Conservation (phyloP, 2,329 filamentous ascomycete species). For the Pseudogymnoascus sp. region DNA sequence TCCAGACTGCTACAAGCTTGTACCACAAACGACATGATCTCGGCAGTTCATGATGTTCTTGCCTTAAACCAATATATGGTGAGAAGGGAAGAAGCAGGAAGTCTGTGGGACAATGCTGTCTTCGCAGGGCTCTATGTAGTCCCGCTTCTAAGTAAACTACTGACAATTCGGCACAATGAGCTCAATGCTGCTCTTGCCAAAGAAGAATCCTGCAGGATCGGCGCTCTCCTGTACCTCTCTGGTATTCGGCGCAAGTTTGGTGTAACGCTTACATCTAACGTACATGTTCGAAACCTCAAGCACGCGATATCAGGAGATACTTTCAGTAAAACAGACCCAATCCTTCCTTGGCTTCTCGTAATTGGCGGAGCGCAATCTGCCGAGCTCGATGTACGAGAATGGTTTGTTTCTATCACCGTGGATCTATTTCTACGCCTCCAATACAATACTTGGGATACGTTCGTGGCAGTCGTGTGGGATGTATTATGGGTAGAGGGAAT, state of each 20-base stretch:
- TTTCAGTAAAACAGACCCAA: not conserved
- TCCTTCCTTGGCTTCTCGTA: conserved; percentile 11
- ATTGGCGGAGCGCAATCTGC: conserved; percentile 9
- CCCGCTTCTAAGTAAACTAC: conserved; percentile 11
- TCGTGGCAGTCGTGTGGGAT: not conserved
- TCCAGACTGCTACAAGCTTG: not conserved
- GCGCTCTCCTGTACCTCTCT: conserved; percentile 11
- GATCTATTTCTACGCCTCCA: not conserved
- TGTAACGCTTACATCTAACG: not conserved
- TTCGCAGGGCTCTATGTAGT: conserved; percentile 13
- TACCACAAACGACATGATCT: not conserved
- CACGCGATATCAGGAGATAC: not conserved
- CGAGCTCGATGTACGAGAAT: not conserved
- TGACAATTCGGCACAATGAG: not conserved
- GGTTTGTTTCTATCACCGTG: conserved; percentile 8
- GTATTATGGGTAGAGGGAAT: conserved; percentile 13
- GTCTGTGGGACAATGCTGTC: conserved; percentile 12
- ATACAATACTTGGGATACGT: conserved; percentile 7
- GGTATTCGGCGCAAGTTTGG: conserved; percentile 11
- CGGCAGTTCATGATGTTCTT: not conserved
- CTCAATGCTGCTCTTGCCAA: not conserved
- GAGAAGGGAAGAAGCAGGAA: not conserved
- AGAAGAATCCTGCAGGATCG: conserved; percentile 4
- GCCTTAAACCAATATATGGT: conserved; percentile 10
- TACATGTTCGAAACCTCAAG: conserved; percentile 11